A percentile compares a stretch with the other conserved stretches of the same genome.
Evolutionary conservation across 2,329 filamentous ascomycete genomes (phyloP).

Genomic region (Cordyceps farinosa): DNA sequence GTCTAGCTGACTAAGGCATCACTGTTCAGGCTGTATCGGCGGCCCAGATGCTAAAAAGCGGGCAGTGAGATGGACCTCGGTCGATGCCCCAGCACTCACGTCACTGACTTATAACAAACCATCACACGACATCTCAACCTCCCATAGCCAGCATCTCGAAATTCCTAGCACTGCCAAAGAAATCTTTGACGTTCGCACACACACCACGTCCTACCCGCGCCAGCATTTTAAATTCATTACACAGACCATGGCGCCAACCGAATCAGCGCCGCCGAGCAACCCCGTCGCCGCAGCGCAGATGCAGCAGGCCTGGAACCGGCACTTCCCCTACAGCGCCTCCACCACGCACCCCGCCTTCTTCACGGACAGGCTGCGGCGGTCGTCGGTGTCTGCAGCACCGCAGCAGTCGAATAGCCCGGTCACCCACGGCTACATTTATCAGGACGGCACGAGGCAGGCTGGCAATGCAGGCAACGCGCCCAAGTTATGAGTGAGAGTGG

Average conservation of each 20-base stretch:
- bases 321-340: slow-evolving; percentile 50
- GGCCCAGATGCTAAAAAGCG: slow-evolving; percentile 4
- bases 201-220: not conserved
- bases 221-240: not conserved
- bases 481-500: slow-evolving; percentile 34
- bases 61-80: slow-evolving; percentile 10
- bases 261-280: not conserved
- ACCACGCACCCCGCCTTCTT: slow-evolving; percentile 73
- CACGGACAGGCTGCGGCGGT: slow-evolving; percentile 57
- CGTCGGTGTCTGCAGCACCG: slow-evolving; percentile 38
- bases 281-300: not conserved
- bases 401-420: slow-evolving; percentile 43
- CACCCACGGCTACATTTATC: slow-evolving; percentile 59
- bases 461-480: slow-evolving; percentile 25
- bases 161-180: too few relatives aligned
- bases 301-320: slow-evolving; percentile 25
- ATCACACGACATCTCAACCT: not conserved
- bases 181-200: not conserved
- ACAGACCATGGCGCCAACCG: not conserved
- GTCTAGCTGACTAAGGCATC: slow-evolving; percentile 2
- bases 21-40: not conserved
- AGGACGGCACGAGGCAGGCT: slow-evolving; percentile 36
- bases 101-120: slow-evolving; percentile 5
- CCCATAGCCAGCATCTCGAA: not conserved
- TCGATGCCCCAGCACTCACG: not conserved